Conservation (phyloP, 345 rosid genomes). For the Dipteronia sinensis region DNA sequence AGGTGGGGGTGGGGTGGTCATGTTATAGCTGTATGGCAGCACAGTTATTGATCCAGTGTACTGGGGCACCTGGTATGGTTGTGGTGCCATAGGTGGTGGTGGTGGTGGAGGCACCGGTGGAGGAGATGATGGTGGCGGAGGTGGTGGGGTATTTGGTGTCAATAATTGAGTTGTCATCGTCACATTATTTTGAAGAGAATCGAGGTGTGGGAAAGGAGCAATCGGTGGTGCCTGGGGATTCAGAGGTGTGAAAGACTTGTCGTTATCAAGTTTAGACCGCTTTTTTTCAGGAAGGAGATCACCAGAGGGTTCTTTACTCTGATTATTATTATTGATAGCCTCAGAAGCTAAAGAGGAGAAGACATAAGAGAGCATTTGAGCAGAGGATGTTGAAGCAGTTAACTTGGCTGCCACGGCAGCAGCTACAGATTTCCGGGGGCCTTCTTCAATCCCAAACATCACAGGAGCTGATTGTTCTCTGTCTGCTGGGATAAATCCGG, state of each 20-base stretch:
- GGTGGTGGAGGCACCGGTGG: slow-evolving; percentile 56
- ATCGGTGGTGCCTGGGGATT: slow-evolving; percentile 32
- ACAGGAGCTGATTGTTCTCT: slow-evolving; percentile 43
- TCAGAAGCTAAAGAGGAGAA: slow-evolving; percentile 93
- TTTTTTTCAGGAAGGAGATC: slow-evolving; percentile 61
- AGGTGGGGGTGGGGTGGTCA: slow-evolving; percentile 46
- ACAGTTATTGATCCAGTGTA: slow-evolving; percentile 54
- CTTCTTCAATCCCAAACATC: slow-evolving; percentile 41
- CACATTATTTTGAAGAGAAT: slow-evolving; percentile 35
- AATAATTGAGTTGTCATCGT: slow-evolving; percentile 31
- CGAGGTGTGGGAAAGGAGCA: slow-evolving; percentile 35
- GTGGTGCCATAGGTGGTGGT: slow-evolving; percentile 42
- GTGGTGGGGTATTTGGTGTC: slow-evolving; percentile 44
- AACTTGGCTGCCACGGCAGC: slow-evolving; percentile 79
- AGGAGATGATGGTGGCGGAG: slow-evolving; percentile 62
- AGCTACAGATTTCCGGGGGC: slow-evolving; percentile 42
- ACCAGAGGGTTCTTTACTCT: slow-evolving; percentile 45
- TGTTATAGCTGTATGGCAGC: slow-evolving; percentile 52
- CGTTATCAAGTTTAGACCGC: slow-evolving; percentile 68
- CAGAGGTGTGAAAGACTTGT: slow-evolving; percentile 56
- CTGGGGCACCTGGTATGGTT: slow-evolving; percentile 56
- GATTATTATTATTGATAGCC: slow-evolving; percentile 60
- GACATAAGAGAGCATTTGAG: slow-evolving; percentile 89
- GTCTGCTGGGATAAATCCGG: slow-evolving; percentile 30
- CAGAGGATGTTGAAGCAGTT: slow-evolving; percentile 91